Evolutionary conservation across 495 filamentous ascomycete species (phyloP).

Genomic region (Durotheca rogersii): DNA sequence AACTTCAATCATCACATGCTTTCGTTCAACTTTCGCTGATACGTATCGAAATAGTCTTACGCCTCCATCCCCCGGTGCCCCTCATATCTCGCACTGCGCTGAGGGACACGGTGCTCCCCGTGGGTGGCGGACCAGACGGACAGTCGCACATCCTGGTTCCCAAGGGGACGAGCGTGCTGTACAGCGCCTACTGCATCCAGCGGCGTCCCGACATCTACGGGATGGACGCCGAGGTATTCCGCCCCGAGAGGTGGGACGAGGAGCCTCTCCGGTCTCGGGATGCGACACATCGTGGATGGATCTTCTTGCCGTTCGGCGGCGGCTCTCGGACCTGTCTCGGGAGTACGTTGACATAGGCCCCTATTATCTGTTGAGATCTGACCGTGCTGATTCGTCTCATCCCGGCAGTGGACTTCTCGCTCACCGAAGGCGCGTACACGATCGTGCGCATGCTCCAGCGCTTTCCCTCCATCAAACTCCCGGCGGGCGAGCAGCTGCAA

Average conservation of each 20-base stretch:
- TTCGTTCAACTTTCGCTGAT: not conserved
- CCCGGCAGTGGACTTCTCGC: constrained; percentile 31
- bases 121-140: constrained; percentile 50
- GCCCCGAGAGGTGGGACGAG: constrained; percentile 58
- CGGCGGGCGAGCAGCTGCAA: constrained; percentile 14
- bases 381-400: too few relatives aligned
- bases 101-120: constrained; percentile 47
- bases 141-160: constrained; percentile 53
- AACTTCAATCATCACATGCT: constrained; percentile 62
- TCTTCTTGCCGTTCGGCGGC: constrained; percentile 18
- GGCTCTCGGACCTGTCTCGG: constrained; percentile 6
- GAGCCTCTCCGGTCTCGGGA: constrained; percentile 31
- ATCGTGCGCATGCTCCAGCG: constrained; percentile 41
- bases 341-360: not conserved
- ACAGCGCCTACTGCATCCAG: constrained; percentile 58
- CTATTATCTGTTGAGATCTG: too few relatives aligned
- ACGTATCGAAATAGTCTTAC: constrained; percentile 45
- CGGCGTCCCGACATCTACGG: constrained; percentile 55
- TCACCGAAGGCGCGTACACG: constrained; percentile 35
- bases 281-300: constrained; percentile 16
- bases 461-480: constrained; percentile 18
- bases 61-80: constrained; percentile 59
- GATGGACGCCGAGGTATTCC: constrained; percentile 54
- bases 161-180: constrained; percentile 42
- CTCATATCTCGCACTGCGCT: constrained; percentile 54